These are phyloP conservation scores for Saksenaea vasiformis DNA, from an alignment of 371 early-diverging fungal genomes.

Conservation along the genomic window DNA sequence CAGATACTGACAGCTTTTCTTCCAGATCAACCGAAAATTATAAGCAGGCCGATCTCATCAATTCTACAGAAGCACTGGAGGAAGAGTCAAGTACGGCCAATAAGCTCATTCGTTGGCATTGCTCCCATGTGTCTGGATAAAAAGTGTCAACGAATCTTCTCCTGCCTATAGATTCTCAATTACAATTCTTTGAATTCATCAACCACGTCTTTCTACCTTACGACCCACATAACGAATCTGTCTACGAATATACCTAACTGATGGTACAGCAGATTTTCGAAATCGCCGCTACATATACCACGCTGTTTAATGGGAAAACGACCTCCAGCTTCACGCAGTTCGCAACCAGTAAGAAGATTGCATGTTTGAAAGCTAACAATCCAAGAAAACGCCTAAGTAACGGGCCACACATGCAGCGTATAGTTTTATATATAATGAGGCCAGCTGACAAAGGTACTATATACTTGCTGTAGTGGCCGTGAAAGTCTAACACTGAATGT, in stretches of 20 bases:
- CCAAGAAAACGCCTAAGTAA: background rate
- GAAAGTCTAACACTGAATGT: slow-evolving; percentile 1
- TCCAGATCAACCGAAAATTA: background rate
- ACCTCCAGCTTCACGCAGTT: background rate
- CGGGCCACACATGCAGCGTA: background rate
- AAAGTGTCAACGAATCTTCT: background rate
- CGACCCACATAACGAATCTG: background rate
- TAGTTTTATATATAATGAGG: background rate
- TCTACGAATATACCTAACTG: background rate
- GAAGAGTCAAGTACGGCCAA: slow-evolving; percentile 1
- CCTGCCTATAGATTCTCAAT: slow-evolving; percentile 2
- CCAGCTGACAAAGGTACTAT: background rate
- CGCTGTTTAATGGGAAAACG: background rate
- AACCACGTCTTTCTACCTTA: slow-evolving; percentile 2
- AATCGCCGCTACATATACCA: background rate
- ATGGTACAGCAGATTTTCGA: slow-evolving; percentile 1
- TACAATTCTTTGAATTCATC: background rate
- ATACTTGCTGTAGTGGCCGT: background rate
- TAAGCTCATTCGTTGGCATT: background rate
- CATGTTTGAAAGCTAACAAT: background rate
- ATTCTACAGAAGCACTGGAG: background rate
- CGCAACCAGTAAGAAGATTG: slow-evolving; percentile 2
- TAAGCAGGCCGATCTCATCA: background rate
- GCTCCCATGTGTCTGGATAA: background rate
- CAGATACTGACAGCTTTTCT: slow-evolving; percentile 3